These are phyloP conservation scores for Volvariella volvacea DNA, from an alignment of 1,284 basidiomycete species.

Conservation along the genomic window DNA sequence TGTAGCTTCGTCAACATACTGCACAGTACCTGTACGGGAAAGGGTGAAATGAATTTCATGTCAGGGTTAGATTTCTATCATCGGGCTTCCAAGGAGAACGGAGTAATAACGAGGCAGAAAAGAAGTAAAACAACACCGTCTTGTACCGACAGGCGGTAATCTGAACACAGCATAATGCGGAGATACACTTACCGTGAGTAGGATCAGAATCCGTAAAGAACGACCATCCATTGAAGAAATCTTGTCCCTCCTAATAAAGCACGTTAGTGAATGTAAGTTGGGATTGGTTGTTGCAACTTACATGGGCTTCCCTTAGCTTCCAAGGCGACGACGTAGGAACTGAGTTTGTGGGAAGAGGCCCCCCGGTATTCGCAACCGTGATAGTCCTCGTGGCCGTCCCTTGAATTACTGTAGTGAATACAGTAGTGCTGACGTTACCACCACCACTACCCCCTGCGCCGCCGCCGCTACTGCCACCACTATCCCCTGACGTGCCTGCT, in stretches of 20 bases:
- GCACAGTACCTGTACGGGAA: conserved; percentile 29
- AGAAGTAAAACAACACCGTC: too few relatives aligned
- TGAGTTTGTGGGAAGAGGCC: conserved; percentile 12
- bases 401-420: too few relatives aligned
- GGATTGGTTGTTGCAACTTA: conserved; percentile 13
- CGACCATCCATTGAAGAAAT: conserved; percentile 78
- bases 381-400: conserved; percentile 15
- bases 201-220: conserved; percentile 74
- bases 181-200: conserved; percentile 63
- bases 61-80: not conserved
- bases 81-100: too few relatives aligned
- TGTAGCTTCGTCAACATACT: conserved; percentile 49
- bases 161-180: conserved; percentile 13
- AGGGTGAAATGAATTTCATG: not conserved
- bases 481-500: conserved; percentile 15
- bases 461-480: conserved; percentile 7
- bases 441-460: conserved; percentile 9
- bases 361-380: conserved; percentile 6
- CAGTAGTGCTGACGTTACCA: too few relatives aligned
- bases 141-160: too few relatives aligned
- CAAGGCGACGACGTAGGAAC: conserved; percentile 25
- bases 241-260: conserved; percentile 44
- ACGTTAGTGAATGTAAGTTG: conserved; percentile 1
- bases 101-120: too few relatives aligned
- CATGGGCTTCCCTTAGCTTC: conserved; percentile 30